Evolutionary conservation across 78 protist species (phyloP).

Genomic region (Chrysochromulina parva): DNA sequence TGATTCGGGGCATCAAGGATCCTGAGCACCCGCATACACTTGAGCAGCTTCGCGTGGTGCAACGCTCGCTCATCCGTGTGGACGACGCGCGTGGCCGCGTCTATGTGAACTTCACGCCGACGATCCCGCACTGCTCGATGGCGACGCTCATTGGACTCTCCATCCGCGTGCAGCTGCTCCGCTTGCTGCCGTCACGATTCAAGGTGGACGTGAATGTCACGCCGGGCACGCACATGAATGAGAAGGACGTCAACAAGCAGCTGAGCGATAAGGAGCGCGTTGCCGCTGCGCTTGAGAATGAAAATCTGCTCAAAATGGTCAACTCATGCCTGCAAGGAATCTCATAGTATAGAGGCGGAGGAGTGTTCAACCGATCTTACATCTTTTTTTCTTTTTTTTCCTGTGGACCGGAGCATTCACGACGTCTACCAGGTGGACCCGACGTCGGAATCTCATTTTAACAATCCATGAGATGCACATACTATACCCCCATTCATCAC

Average conservation of each 20-base stretch:
- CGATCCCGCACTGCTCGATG: slow-evolving; percentile 91
- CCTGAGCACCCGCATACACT: slow-evolving; percentile 94
- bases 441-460: too few species aligned
- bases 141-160: slow-evolving; percentile 89
- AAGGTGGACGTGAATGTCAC: slow-evolving; percentile 63
- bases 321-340: slow-evolving; percentile 51
- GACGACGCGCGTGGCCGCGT: slow-evolving; percentile 51
- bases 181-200: slow-evolving; percentile 74
- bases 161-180: slow-evolving; percentile 77
- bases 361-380: neutral
- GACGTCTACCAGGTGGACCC: too few species aligned
- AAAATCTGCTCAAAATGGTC: slow-evolving; percentile 52
- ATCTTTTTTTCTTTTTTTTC: too few species aligned
- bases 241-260: slow-evolving; percentile 82
- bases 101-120: slow-evolving; percentile 69
- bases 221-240: slow-evolving; percentile 54
- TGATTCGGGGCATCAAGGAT: slow-evolving; percentile 78
- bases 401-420: too few species aligned
- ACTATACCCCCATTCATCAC: too few species aligned
- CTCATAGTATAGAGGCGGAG: neutral
- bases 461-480: too few species aligned
- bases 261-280: slow-evolving; percentile 91
- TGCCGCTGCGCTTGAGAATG: slow-evolving; percentile 84
- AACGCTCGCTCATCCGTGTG: slow-evolving; percentile 8
- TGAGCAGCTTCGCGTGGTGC: slow-evolving; percentile 82